Percentiles rank a stretch among this genome's conserved stretches.
Evolutionary conservation across 495 filamentous ascomycete species (phyloP).

Genomic region (Rostrohypoxylon terebratum): DNA sequence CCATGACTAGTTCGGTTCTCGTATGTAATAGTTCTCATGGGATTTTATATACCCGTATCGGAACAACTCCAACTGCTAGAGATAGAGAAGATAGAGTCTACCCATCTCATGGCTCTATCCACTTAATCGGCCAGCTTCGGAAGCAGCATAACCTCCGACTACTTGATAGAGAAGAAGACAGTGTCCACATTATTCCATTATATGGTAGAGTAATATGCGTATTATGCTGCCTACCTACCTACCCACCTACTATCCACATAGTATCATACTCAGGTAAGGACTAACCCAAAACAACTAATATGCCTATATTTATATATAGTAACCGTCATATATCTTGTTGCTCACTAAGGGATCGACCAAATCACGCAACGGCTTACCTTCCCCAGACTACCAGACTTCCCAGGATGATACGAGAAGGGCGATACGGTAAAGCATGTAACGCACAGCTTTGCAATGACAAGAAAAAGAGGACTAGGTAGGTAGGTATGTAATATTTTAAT

Average conservation of each 20-base stretch:
- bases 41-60: slow-evolving; percentile 38
- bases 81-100: slow-evolving; percentile 1
- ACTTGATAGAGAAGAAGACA: slow-evolving; percentile 20
- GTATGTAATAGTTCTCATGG: slow-evolving; percentile 5
- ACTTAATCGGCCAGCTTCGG: slow-evolving; percentile 26
- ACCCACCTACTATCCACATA: slow-evolving; percentile 3
- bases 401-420: slow-evolving; percentile 7
- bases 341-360: slow-evolving; percentile 31
- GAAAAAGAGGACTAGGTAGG: neutral
- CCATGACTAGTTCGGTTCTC: slow-evolving; percentile 14
- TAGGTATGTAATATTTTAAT: slow-evolving; percentile 24
- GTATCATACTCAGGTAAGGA: slow-evolving; percentile 6
- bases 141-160: slow-evolving; percentile 21
- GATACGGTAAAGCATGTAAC: slow-evolving; percentile 34
- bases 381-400: slow-evolving; percentile 32
- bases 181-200: slow-evolving; percentile 20
- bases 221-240: slow-evolving; percentile 5
- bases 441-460: slow-evolving; percentile 3
- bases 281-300: slow-evolving; percentile 20
- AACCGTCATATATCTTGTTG: slow-evolving; percentile 28
- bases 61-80: slow-evolving; percentile 18
- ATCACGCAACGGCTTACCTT: slow-evolving; percentile 37
- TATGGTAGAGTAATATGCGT: slow-evolving; percentile 16
- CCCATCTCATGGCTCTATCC: slow-evolving; percentile 1
- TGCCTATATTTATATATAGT: slow-evolving; percentile 40